Evolutionary conservation across 148 eudicot genomes (phyloP), one percentile per base, ranked within the genome.

Genomic region (Bassia scoparia): DNA sequence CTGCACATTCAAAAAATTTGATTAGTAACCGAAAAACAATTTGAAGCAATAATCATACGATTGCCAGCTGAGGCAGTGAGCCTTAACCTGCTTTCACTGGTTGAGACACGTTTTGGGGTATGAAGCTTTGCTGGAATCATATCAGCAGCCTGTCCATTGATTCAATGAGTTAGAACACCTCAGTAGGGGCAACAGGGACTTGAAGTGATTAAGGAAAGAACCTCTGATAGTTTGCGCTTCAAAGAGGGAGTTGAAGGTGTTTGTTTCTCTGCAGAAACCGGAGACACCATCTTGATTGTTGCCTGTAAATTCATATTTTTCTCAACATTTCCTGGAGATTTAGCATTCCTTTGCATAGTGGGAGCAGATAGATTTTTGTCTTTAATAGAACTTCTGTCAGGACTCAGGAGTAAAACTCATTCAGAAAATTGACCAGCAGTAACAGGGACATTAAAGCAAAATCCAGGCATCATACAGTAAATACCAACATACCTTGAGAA

Each of bases 201-300:
- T n/a, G 61, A 70, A 41, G 46, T 35, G 16, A 58, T 56, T 21
- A 31, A 17, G 76, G 59, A 76, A 68, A 29, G 35, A 70, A 84
- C 97, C 90, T 89, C 86, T 53, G 77, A 66, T 35, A 80, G 33
- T 79, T 87, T 91, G 75, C 97, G 80, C 84, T 92, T 92, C 80
- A 85, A 74, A 64, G 87, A 84, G 30, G 87, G 81, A 38, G 80
- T 73, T 37, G 79, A 63, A 55, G 79, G 75, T 72, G 74, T 73
- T 80, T 78, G 86, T 53, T 80, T 82, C 79, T 59, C 84, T 17
- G 70, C 52, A 50, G 46, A 18, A 70, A 74, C 41, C 64, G 80
- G 66, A 61, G 72, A 64, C 43, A 38, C 73, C 56, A 43, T 67
- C 72, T 67, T 83, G 59, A 68, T 65, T 29, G 31, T 74, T 37